Evolutionary conservation across 345 rosid genomes (phyloP).

Genomic region (Reutealis trisperma): DNA sequence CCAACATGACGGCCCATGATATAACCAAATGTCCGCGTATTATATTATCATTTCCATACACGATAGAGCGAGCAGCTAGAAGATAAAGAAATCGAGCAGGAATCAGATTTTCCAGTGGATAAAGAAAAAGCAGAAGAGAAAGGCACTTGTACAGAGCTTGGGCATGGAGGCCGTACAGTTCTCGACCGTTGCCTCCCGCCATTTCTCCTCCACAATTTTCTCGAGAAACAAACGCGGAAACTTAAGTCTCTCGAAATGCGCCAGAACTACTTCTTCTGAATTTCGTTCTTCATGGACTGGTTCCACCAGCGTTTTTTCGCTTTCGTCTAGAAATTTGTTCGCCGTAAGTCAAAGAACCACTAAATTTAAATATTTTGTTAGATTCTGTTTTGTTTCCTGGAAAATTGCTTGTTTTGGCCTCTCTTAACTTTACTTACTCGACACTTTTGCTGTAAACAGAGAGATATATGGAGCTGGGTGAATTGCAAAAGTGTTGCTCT

Average conservation of each 20-base stretch:
- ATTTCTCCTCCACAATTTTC: constrained; percentile 34
- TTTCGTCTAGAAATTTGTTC: constrained; percentile 54
- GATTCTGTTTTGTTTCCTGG: not conserved
- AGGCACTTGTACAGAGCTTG: not conserved
- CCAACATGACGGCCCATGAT: not conserved
- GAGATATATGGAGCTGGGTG: constrained; percentile 69
- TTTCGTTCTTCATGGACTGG: constrained; percentile 48
- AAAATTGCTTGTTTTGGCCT: not conserved
- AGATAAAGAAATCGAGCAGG: not conserved
- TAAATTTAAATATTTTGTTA: not conserved
- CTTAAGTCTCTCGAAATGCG: constrained; percentile 24
- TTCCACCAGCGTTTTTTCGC: constrained; percentile 40
- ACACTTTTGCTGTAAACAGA: constrained; percentile 35
- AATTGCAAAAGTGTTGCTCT: constrained; percentile 43
- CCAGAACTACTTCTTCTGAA: constrained; percentile 28
- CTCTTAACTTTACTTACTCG: not conserved
- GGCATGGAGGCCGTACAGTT: constrained; percentile 58
- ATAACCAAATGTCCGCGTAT: not conserved
- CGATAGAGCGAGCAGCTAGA: not conserved
- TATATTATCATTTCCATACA: not conserved
- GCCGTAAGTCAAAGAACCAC: constrained; percentile 42
- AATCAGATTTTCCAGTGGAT: not conserved
- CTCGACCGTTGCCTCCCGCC: constrained; percentile 51
- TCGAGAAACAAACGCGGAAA: constrained; percentile 15
- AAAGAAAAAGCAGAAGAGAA: not conserved